phyloP scores from a whole-genome alignment of 129 eudicot genomes.

The Artemisia argyi region DNA sequence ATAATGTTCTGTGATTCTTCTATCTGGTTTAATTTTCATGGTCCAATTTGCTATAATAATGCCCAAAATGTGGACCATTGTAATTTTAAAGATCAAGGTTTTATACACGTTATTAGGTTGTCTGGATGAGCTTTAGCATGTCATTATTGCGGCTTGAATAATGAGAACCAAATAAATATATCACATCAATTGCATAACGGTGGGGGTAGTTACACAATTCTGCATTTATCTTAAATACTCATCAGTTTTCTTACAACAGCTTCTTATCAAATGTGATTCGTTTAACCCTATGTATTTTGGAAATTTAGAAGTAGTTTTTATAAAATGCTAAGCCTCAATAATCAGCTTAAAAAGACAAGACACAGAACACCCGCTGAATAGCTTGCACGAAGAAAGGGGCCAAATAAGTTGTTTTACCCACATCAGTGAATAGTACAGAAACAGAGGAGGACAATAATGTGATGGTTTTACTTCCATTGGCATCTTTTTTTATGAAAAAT shows the following conservation, averaged over 20 bases:
- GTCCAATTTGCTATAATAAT: slow-evolving; percentile 8
- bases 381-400: slow-evolving; percentile 22
- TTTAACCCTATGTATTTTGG: too few species aligned
- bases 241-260: too few species aligned
- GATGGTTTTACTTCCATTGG: slow-evolving; percentile 27
- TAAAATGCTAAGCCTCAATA: not conserved
- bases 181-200: not conserved
- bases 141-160: not conserved
- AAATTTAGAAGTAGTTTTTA: too few species aligned
- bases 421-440: slow-evolving; percentile 28
- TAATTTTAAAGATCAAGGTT: not conserved
- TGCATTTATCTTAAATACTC: not conserved
- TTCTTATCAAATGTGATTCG: too few species aligned
- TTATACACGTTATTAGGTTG: not conserved
- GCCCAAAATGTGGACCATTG: not conserved
- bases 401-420: slow-evolving; percentile 19
- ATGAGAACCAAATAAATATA: not conserved
- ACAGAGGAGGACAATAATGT: slow-evolving; percentile 15
- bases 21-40: slow-evolving; percentile 14
- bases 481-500: slow-evolving; percentile 16
- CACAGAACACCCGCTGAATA: slow-evolving; percentile 8
- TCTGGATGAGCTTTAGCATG: not conserved
- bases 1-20: slow-evolving; percentile 12
- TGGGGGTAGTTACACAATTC: slow-evolving; percentile 5
- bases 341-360: slow-evolving; percentile 4